These are phyloP conservation scores for Gelatoporia subvermispora DNA, from an alignment of 768 basidiomycete species.

Conservation along the genomic window DNA sequence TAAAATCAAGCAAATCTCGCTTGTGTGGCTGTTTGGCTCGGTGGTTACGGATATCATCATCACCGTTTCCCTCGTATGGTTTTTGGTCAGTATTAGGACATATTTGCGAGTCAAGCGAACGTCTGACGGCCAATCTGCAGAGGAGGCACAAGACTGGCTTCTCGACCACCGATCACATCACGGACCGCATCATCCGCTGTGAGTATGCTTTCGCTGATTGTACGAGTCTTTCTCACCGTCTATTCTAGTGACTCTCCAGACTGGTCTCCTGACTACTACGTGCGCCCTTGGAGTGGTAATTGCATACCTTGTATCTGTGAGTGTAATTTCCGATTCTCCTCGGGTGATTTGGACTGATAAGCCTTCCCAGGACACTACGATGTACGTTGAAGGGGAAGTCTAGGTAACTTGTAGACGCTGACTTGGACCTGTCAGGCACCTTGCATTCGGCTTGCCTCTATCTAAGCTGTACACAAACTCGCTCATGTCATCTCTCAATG, in stretches of 20 bases:
- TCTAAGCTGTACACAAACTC: constrained; percentile 9
- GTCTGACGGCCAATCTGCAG: background rate
- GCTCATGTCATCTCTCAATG: constrained; percentile 4
- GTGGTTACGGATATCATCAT: constrained; percentile 4
- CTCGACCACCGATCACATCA: background rate
- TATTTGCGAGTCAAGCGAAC: no score
- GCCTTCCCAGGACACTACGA: no score
- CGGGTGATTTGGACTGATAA: no score
- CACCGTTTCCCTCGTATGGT: constrained; percentile 2
- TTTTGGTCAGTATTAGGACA: background rate
- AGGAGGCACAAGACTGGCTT: background rate
- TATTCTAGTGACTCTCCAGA: background rate
- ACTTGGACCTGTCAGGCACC: background rate
- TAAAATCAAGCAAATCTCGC: constrained; percentile 1
- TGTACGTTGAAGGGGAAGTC: no score
- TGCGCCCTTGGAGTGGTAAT: background rate
- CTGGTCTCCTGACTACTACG: background rate
- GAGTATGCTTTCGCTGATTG: background rate
- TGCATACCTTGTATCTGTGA: background rate
- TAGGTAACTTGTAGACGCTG: background rate
- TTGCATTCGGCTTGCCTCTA: constrained; percentile 4
- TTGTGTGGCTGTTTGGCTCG: constrained; percentile 5
- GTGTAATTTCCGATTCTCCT: background rate
- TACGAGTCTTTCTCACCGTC: background rate
- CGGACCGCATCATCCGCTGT: background rate